Evolutionary conservation across 1,284 basidiomycete species (phyloP).

Genomic region (Afroboletus lepidellus): DNA sequence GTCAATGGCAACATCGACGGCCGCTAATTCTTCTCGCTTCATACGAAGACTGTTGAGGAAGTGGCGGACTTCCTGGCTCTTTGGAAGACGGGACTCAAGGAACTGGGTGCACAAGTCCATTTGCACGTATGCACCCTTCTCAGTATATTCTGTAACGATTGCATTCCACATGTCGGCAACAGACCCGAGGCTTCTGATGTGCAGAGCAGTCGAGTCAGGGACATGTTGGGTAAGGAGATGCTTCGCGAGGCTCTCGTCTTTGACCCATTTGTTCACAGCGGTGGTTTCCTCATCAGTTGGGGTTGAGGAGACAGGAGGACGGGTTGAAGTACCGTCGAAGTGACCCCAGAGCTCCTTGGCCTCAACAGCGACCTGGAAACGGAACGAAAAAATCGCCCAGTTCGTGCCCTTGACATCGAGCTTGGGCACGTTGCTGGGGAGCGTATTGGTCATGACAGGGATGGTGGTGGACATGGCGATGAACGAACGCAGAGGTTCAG

Average conservation of each 20-base stretch:
- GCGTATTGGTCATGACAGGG: background rate
- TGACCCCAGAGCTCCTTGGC: background rate
- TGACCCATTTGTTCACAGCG: background rate
- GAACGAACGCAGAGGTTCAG: too few relatives aligned
- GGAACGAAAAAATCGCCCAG: background rate
- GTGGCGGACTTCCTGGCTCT: background rate
- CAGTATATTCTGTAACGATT: background rate
- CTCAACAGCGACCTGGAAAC: slow-evolving; percentile 1
- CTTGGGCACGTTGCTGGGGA: background rate
- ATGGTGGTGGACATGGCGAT: background rate
- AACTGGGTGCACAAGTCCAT: background rate
- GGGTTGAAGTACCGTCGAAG: background rate
- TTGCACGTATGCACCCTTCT: background rate
- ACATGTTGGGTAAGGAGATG: background rate
- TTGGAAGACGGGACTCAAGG: background rate
- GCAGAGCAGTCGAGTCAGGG: background rate
- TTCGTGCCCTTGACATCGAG: background rate
- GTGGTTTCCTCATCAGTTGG: too few relatives aligned
- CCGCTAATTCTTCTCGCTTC: background rate
- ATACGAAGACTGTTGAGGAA: background rate
- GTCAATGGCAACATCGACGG: background rate
- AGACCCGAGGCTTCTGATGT: background rate
- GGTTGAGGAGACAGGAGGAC: background rate
- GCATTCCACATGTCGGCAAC: background rate
- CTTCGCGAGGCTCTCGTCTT: background rate